These are phyloP conservation scores for Thozetella sp. DNA, from an alignment of 495 filamentous ascomycete genomes.

Conservation along the genomic window DNA sequence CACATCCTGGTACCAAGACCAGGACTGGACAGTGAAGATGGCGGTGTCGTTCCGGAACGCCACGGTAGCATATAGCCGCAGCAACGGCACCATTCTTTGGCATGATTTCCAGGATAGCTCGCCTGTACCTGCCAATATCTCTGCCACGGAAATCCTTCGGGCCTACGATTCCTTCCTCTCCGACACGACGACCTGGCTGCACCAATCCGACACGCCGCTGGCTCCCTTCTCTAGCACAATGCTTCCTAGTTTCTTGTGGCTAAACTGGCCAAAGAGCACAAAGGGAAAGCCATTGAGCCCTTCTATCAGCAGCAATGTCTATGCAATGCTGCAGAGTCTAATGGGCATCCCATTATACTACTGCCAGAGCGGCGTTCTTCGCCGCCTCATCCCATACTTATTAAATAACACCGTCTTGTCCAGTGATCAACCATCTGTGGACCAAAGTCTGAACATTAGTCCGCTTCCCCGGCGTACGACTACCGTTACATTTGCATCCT, in stretches of 20 bases:
- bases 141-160: background rate
- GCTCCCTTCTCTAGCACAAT: background rate
- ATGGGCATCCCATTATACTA: conserved; percentile 4
- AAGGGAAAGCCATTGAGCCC: conserved; percentile 2
- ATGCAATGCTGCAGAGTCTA: background rate
- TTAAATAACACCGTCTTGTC: background rate
- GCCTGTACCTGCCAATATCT: background rate
- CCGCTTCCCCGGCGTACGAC: background rate
- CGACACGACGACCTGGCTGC: conserved; percentile 3
- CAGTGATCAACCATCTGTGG: background rate
- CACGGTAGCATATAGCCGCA: conserved; percentile 6
- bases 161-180: conserved; percentile 6
- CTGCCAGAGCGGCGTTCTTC: conserved; percentile 4
- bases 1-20: conserved; percentile 4
- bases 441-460: background rate
- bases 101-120: background rate
- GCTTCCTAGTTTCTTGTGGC: conserved; percentile 1
- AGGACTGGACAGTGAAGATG: conserved; percentile 6
- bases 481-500: background rate
- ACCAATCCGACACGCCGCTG: background rate
- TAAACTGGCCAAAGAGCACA: background rate
- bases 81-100: conserved; percentile 4
- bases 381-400: conserved; percentile 1
- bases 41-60: conserved; percentile 2
- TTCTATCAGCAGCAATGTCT: background rate